Percentiles rank a stretch among this genome's conserved stretches.
phyloP scores from a whole-genome alignment of 768 basidiomycete species.

The Collybia mongolica region DNA sequence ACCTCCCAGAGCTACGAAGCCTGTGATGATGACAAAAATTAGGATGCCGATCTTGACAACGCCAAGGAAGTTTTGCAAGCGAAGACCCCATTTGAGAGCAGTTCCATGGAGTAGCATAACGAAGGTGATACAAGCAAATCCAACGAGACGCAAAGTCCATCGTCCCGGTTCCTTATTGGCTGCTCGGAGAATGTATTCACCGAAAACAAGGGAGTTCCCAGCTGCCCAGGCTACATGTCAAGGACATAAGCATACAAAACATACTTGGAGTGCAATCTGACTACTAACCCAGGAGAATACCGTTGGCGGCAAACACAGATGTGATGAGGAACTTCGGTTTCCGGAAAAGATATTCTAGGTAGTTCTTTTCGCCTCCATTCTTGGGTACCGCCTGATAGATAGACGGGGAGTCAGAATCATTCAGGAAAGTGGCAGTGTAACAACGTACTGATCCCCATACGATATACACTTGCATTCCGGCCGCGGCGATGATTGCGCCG shows the following conservation, averaged over 20 bases:
- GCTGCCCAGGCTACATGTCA: constrained; percentile 32
- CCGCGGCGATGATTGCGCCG: constrained; percentile 30
- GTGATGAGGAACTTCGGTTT: constrained; percentile 56
- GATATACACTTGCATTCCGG: constrained; percentile 36
- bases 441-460: constrained; percentile 32
- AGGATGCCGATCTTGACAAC: constrained; percentile 53
- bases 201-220: constrained; percentile 54
- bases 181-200: constrained; percentile 47
- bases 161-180: constrained; percentile 27
- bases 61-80: constrained; percentile 64
- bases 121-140: constrained; percentile 36
- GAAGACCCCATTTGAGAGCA: constrained; percentile 51
- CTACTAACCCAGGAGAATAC: constrained; percentile 37
- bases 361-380: constrained; percentile 67
- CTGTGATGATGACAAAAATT: constrained; percentile 45
- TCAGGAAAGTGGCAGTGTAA: not conserved
- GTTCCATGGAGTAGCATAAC: constrained; percentile 38
- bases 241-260: not conserved
- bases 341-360: constrained; percentile 61
- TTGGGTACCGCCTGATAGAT: constrained; percentile 9
- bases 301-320: constrained; percentile 54
- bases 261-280: no score
- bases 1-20: constrained; percentile 42
- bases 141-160: constrained; percentile 32
- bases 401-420: not conserved